Evolutionary conservation across 345 rosid genomes (phyloP), one percentile per base, ranked within the genome.

Genomic region (Gossypium turneri): DNA sequence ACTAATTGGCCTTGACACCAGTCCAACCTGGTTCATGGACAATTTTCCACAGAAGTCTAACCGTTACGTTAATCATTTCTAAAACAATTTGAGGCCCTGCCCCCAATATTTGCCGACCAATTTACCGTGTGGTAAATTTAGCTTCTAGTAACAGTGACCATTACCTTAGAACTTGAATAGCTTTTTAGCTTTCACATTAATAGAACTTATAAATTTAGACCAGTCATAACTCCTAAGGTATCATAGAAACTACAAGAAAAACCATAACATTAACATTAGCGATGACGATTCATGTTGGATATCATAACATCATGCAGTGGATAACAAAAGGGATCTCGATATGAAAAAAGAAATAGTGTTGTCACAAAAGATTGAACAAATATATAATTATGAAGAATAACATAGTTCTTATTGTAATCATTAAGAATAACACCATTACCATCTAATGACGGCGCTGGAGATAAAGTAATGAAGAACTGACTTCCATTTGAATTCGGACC

Each of bases 401-500:
- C 68, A 63, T 13, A 52, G 20, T 52, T 52, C 57, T 16, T 17
- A 56, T 3, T 22, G 34, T 22, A 58, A 58, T 13, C 8, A 58
- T 22, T 5, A 60, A 70, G 61, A 48, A 53, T 4, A 67, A 51
- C 69, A 64, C 15, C 64, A 69, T 78, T 91, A 93, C 97, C 97
- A 86, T 95, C 99, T 66, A 95, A 82, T 57, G 93, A 86, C 3
- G 94, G 93, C 60, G 88, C 77, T 5, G 97, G 98, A 4, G 98
- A 88, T 76, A 95, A 77, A 62, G 99, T 95, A 44, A 95, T 86
- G 83, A 95, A 93, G 85, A 95, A 93, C 78, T 95, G 97, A 81
- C 97, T 95, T 50, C 97, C 98, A 51, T 93, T 95, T 38, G 97
- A 90, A 78, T 95, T 82, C 0, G 97, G 97, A 79, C 98, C 98